A percentile compares a stretch with the other conserved stretches of the same genome.
Evolutionary conservation across 768 basidiomycete genomes (phyloP).

Genomic region (Macrolepiota albuminosa): DNA sequence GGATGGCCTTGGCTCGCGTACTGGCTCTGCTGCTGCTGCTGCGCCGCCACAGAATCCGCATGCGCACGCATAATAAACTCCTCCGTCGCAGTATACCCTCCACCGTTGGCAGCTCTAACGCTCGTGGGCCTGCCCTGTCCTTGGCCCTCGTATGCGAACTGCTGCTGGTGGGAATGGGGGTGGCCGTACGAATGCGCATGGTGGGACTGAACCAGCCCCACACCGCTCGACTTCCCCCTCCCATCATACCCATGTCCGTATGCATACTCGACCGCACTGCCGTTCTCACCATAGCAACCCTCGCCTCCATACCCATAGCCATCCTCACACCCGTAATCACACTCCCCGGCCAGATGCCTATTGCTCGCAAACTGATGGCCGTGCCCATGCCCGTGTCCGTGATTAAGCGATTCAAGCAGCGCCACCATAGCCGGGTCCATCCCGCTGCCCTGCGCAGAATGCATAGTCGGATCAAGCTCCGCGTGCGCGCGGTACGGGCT

Average conservation of each 20-base stretch:
- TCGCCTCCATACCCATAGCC: not conserved
- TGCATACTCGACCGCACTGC: not conserved
- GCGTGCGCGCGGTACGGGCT: slow-evolving; percentile 1
- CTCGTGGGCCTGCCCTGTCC: not conserved
- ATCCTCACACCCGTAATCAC: not conserved
- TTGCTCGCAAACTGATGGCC: slow-evolving; percentile 2
- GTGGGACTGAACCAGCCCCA: not conserved
- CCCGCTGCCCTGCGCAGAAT: not conserved
- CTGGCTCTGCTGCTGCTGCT: slow-evolving; percentile 6
- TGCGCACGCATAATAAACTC: slow-evolving; percentile 62
- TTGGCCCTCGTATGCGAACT: not conserved
- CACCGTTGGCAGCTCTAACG: slow-evolving; percentile 26
- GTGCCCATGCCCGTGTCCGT: slow-evolving; percentile 12
- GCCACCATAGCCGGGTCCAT: slow-evolving; percentile 35
- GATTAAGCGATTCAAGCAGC: slow-evolving; percentile 28
- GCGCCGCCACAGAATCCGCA: slow-evolving; percentile 16
- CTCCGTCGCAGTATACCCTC: slow-evolving; percentile 67
- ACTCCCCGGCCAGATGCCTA: not conserved
- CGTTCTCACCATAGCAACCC: not conserved
- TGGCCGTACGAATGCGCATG: not conserved
- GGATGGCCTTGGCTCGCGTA: not conserved
- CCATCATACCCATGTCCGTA: not conserved
- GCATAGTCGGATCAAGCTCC: not conserved
- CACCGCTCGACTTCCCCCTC: not conserved
- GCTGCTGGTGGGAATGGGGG: not conserved